Evolutionary conservation across 2,329 filamentous ascomycete genomes (phyloP).

Genomic region (Fusarium oligoseptatum): DNA sequence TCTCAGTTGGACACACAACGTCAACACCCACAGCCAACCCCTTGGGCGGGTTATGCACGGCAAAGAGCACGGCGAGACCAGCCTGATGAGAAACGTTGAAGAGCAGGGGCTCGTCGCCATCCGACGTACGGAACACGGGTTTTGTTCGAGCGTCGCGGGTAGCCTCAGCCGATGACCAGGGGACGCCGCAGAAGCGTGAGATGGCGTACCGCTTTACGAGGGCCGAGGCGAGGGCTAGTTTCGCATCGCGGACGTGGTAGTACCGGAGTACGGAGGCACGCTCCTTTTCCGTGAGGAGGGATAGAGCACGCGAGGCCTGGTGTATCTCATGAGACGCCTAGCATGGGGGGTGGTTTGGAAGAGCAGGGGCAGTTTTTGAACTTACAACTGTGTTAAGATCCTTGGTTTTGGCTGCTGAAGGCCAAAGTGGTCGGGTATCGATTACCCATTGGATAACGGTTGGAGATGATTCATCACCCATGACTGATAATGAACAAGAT

Average conservation of each 20-base stretch:
- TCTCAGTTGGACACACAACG: slow-evolving; percentile 80
- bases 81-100: slow-evolving; percentile 88
- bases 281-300: slow-evolving; percentile 67
- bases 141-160: slow-evolving; percentile 68
- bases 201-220: slow-evolving; percentile 81
- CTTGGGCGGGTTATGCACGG: slow-evolving; percentile 55
- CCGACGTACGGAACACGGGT: slow-evolving; percentile 65
- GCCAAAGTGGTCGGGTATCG: slow-evolving; percentile 71
- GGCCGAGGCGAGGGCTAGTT: slow-evolving; percentile 79
- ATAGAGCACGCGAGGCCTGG: slow-evolving; percentile 67
- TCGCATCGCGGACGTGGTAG: slow-evolving; percentile 78
- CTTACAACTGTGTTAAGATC: slow-evolving; percentile 63
- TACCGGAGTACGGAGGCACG: slow-evolving; percentile 70
- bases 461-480: slow-evolving; percentile 40
- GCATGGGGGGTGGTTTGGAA: neutral
- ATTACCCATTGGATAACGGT: slow-evolving; percentile 71
- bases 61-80: slow-evolving; percentile 78
- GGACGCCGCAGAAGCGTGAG: slow-evolving; percentile 66
- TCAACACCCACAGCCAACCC: slow-evolving; percentile 74
- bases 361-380: slow-evolving; percentile 17
- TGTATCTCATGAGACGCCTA: neutral
- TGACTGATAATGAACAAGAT: slow-evolving; percentile 2
- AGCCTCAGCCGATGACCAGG: slow-evolving; percentile 72
- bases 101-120: slow-evolving; percentile 62
- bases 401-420: slow-evolving; percentile 62